Percentiles rank a stretch among this genome's conserved stretches.
Conservation (phyloP, 2,329 filamentous ascomycete species). For the Microthyrium microscopicum region DNA sequence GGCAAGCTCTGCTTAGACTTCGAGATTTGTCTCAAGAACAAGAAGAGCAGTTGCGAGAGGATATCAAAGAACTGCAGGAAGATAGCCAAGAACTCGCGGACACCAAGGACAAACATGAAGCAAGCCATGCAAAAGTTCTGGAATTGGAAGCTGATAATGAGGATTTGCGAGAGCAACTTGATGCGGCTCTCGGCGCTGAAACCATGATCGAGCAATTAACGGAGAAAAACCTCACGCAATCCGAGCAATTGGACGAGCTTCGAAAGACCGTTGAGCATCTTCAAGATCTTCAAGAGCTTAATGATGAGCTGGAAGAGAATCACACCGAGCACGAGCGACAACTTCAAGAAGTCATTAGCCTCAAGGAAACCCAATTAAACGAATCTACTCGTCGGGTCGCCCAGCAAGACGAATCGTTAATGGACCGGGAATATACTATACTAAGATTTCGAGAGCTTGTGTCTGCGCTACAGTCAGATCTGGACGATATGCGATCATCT, state of each 20-base stretch:
- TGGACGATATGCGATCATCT: constrained; percentile 84
- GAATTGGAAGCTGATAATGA: constrained; percentile 61
- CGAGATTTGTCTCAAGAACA: constrained; percentile 77
- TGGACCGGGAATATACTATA: constrained; percentile 82
- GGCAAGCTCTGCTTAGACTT: constrained; percentile 68
- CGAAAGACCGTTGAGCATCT: constrained; percentile 71
- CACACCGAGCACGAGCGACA: constrained; percentile 89
- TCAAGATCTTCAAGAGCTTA: constrained; percentile 78
- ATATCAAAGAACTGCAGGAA: constrained; percentile 27
- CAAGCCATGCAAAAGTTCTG: constrained; percentile 54
- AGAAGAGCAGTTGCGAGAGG: constrained; percentile 60
- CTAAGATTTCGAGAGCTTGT: constrained; percentile 81
- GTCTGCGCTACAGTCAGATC: constrained; percentile 63
- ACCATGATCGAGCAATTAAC: constrained; percentile 88
- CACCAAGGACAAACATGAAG: constrained; percentile 43
- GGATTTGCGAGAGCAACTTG: constrained; percentile 78
- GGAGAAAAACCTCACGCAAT: constrained; percentile 69
- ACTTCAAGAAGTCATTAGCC: constrained; percentile 82
- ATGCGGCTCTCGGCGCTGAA: constrained; percentile 74
- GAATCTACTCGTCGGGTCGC: constrained; percentile 59
- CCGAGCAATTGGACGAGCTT: constrained; percentile 70
- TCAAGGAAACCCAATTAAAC: constrained; percentile 67
- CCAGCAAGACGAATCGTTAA: constrained; percentile 63
- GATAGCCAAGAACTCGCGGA: constrained; percentile 26
- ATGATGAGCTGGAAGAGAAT: constrained; percentile 85